Base-by-base conservation (phyloP, 2,329 filamentous ascomycete genomes). In the Dothistroma septosporum region DNA sequence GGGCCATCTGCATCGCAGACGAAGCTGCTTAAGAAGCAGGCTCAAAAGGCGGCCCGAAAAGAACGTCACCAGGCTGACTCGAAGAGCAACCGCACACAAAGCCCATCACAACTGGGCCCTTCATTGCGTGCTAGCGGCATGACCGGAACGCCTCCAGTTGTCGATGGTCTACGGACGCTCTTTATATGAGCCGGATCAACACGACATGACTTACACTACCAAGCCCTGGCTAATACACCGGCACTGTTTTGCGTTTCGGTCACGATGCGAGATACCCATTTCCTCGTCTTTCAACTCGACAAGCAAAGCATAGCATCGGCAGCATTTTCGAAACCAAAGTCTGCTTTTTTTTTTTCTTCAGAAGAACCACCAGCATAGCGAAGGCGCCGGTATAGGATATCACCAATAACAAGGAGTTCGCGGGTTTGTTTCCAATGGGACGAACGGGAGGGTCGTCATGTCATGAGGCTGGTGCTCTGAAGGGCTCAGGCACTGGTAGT, bases 21-120 rank as follows among this genome's bases (percentile, higher is more conserved):
- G 33, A 75, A 75, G 60, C 73, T 74, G 57, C 73, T 76, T 48
- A 73, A 75, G 64, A 78, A 78, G 70, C 72, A 72, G 55, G 75
- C 75, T 7, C 76, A 77, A 59, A 78, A 78, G 57, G 73, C 75
- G 14, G 76, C 75, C 28, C 70, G 74, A 33, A 76, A 76, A 59
- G 73, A 76, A 61, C 73, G 76, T 9, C 66, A 72, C 44, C 73
- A 74, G 55, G 68, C 62, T 8, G 60, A 63, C 28, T 31, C 64
- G n/a, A 61, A 67, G 37, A 44, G 37, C 44, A 55, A 28, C 9
- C 56, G 61, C n/a, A 58, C 60, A n/a, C 58, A 66, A 14, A 66
- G 63, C n/a, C 61, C 68, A 3, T 60, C 67, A 1, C 50, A 61
- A 2, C 68, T 69, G 14, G 72, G 72, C 22, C 47, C 73, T 48